Evolutionary conservation across 1,139 yeast genomes (phyloP), one percentile per base, ranked within the genome.

Genomic region (Pichia sp.): DNA sequence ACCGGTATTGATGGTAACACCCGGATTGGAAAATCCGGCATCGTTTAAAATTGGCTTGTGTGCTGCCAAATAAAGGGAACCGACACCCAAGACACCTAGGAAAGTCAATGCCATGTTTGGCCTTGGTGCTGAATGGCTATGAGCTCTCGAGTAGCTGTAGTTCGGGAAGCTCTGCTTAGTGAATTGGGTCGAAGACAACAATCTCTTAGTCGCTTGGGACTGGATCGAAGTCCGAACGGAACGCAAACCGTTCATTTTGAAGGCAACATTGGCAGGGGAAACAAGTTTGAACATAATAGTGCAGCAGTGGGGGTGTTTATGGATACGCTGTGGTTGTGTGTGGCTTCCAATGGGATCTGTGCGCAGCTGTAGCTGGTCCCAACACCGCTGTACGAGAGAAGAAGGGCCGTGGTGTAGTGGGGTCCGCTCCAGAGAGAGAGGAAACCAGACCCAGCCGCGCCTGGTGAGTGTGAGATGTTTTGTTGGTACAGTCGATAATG

Each of bases 11-110:
- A 37, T 32, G 5, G 46, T 25, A 34, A 28, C 34, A 7, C 33
- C 28, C 11, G 25, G 25, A 18, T 32, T 30, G 17, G 33, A 45
- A 30, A 38, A 46, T 3, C 44, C 49, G 6, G 46, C 34, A 25
- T 48, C 56, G 25, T 45, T 50, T 13, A 36, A 35, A 14, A 49
- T 39, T 6, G 43, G 44, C 30, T 41, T 37, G 20, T 42, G 42
- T 10, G 41, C 35, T 6, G 30, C 33, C 6, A 41, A 12, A 19
- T 31, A 45, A 11, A 38, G 27, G 1, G 48, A 37, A 3, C 42
- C 30, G 12, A 44, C 34, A 15, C 49, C 45, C 1, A 43, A 14
- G 12, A 47, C 27, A 16, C 51, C 51, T 10, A 45, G 24, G 4
- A 39, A 33, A 1, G 45, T 33, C 18, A 43, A 33, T 12, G 42